These are phyloP conservation scores for Sphaerulina vaccinii DNA, from an alignment of 2,329 filamentous ascomycete species.

Conservation along the genomic window DNA sequence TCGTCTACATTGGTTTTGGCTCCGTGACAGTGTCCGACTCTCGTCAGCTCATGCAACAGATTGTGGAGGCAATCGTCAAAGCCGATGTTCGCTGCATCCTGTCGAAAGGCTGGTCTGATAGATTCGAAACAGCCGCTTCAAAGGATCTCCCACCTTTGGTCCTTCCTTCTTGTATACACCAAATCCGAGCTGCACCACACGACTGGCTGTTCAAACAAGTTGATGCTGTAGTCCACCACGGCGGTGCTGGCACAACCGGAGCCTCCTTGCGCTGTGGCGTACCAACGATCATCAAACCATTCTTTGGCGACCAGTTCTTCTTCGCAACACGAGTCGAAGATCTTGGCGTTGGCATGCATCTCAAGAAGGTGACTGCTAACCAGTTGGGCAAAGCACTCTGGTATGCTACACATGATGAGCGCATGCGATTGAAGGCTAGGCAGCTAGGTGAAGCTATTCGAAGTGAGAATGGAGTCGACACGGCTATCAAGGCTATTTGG, in stretches of 20 bases:
- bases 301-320: conserved; percentile 98
- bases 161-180: conserved; percentile 75
- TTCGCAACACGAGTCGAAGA: conserved; percentile 89
- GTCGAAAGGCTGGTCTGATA: conserved; percentile 96
- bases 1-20: conserved; percentile 96
- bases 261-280: conserved; percentile 87
- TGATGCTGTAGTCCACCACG: conserved; percentile 91
- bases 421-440: conserved; percentile 85
- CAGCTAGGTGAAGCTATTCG: conserved; percentile 84
- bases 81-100: conserved; percentile 92
- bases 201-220: conserved; percentile 96
- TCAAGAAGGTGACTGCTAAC: conserved; percentile 86
- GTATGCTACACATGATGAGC: conserved; percentile 84
- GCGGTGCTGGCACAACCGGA: conserved; percentile 90
- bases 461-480: conserved; percentile 85
- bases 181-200: conserved; percentile 88
- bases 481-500: conserved; percentile 88
- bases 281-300: conserved; percentile 91
- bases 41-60: conserved; percentile 82
- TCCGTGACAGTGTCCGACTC: conserved; percentile 93
- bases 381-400: conserved; percentile 83
- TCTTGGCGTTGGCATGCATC: conserved; percentile 82
- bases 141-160: conserved; percentile 60
- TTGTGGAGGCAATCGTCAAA: conserved; percentile 85
- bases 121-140: conserved; percentile 59